Evolutionary conservation across 2,329 filamentous ascomycete species (phyloP).

Genomic region (Penicillium rolfsii): DNA sequence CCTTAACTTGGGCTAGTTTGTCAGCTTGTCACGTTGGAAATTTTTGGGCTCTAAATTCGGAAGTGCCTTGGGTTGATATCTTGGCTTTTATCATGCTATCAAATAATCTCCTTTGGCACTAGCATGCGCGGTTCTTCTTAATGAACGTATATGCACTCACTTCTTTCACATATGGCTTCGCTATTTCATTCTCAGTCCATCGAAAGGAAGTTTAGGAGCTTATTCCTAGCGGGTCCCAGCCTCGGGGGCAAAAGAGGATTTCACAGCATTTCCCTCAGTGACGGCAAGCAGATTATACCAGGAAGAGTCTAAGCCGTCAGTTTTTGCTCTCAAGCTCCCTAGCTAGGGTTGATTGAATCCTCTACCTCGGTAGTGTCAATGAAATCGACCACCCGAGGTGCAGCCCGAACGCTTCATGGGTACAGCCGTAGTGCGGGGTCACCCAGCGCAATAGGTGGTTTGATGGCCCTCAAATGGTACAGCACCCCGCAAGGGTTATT

Average conservation of each 20-base stretch:
- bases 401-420: background rate
- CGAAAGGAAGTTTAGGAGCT: too few species aligned
- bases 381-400: background rate
- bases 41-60: background rate
- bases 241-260: background rate
- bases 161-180: too few species aligned
- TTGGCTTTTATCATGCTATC: background rate
- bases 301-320: background rate
- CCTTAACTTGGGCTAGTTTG: conserved; percentile 26
- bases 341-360: background rate
- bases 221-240: too few species aligned
- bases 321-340: too few species aligned
- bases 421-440: conserved; percentile 1
- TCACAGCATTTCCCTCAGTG: background rate
- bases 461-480: background rate
- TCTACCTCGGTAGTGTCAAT: background rate
- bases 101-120: background rate
- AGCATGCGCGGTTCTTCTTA: background rate
- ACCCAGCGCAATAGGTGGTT: background rate
- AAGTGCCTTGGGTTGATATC: background rate
- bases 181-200: too few species aligned
- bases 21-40: background rate
- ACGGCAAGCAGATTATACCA: background rate
- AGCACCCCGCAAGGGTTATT: background rate
- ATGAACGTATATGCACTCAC: too few species aligned